Base-by-base conservation (phyloP, 2,329 filamentous ascomycete species). In the Alternaria brassicicola region DNA sequence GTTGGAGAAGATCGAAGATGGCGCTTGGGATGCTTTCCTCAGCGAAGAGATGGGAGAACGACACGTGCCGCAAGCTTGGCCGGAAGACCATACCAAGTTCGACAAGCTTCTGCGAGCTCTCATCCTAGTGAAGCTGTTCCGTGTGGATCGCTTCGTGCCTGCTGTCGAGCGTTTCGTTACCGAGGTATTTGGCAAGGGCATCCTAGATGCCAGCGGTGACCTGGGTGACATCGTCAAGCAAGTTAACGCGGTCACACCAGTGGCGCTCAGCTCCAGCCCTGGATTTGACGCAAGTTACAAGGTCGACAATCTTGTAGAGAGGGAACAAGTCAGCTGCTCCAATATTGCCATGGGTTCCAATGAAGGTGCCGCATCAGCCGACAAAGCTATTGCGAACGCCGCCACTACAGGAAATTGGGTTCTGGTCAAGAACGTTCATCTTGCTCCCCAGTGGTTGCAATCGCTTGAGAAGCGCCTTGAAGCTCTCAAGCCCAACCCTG, bases 331-430 rank as follows among this genome's bases (percentile, higher is more conserved):
- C 50, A 88, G 86, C 53, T 99, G 95, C 80, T 93, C 93, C 58
- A 97, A 97, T 78, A 97, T 99, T 73, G 96, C 96, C 69, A 99
- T 99, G 95, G 95, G 95, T 73, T 98, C 95, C 43, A 96, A 96
- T 72, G 95, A 99, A 82, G 92, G 93, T 75, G 83, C 96, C 17
- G 88, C 93, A 57, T 95, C 89, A 62, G 95, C 95, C 17, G 95
- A 99, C 83, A 97, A 97, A 79, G 95, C 96, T 28, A 93, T 99
- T 73, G 91, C 87, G 78, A 92, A 93, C 70, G 95, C 95, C 9
- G 94, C 95, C 5, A 92, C 96, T 56, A 90, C 89, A 15, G 95
- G 95, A 66, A 92, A 89, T 25, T 99, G 95, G 95, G 96, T 99
- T 9, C 85, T 99, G 61, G 89, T 99, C 84, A 99, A 99, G 86